Conservation (phyloP, 176 grass and related monocot genomes). For the Cenchrus fungigraminus region DNA sequence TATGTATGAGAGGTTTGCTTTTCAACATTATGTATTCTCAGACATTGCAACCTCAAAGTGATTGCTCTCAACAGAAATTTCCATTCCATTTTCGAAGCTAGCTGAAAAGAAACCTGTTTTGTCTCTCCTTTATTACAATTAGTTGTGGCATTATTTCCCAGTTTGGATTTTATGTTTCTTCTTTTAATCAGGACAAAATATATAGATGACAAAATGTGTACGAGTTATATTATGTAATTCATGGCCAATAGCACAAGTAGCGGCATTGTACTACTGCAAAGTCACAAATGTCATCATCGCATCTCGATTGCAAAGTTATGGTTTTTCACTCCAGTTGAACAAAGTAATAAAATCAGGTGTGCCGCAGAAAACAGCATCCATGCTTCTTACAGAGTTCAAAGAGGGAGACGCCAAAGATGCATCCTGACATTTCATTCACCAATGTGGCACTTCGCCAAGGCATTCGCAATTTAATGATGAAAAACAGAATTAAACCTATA, state of each 20-base stretch:
- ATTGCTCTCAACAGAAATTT: too few species aligned
- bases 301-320: neutral
- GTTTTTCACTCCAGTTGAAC: neutral
- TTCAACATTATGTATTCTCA: too few species aligned
- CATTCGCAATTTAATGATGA: slow-evolving; percentile 1
- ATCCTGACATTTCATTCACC: slow-evolving; percentile 11
- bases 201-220: too few species aligned
- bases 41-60: too few species aligned
- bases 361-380: neutral
- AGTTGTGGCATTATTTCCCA: too few species aligned
- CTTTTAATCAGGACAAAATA: too few species aligned
- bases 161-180: too few species aligned
- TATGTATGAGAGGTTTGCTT: too few species aligned
- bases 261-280: neutral
- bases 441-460: neutral
- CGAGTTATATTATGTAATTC: too few species aligned
- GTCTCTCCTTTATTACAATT: too few species aligned
- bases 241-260: neutral
- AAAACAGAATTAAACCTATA: neutral
- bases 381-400: neutral
- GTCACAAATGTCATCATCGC: neutral
- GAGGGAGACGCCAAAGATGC: slow-evolving; percentile 6
- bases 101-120: too few species aligned
- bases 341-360: neutral
- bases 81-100: too few species aligned